Percentiles rank a stretch among this genome's conserved stretches.
phyloP scores from a whole-genome alignment of 768 basidiomycete genomes.

The Hydnum rufescens region DNA sequence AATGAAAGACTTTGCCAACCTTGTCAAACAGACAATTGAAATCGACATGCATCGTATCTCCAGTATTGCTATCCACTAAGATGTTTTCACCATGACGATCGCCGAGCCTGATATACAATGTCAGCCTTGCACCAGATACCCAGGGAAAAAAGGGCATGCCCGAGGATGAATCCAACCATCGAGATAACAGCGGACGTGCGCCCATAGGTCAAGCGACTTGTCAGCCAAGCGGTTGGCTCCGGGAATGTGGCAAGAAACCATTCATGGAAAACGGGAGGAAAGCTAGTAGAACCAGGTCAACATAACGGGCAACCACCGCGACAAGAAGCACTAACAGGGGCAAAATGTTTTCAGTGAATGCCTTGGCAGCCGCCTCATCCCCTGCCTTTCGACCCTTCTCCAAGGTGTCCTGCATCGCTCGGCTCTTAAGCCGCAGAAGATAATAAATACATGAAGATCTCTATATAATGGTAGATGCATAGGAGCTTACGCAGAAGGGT shows the following conservation, averaged over 20 bases:
- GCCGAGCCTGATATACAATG: conserved; percentile 46
- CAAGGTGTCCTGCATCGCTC: conserved; percentile 26
- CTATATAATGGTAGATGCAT: too few relatives aligned
- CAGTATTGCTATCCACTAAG: conserved; percentile 67
- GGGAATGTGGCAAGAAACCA: conserved; percentile 98
- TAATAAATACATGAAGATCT: background rate
- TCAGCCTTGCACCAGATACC: background rate
- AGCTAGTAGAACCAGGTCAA: conserved; percentile 23
- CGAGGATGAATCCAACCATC: conserved; percentile 93
- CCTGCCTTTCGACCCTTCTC: conserved; percentile 31
- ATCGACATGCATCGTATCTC: conserved; percentile 90
- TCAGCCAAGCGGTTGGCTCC: conserved; percentile 87
- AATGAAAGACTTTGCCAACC: conserved; percentile 23
- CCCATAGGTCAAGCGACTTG: conserved; percentile 66
- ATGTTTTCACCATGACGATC: conserved; percentile 97
- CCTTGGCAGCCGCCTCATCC: conserved; percentile 30
- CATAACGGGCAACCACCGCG: background rate
- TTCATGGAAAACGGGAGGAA: conserved; percentile 77
- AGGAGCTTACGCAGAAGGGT: conserved; percentile 27
- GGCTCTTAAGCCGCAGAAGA: conserved; percentile 17
- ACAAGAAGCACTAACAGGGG: conserved; percentile 26
- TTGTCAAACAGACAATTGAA: conserved; percentile 97
- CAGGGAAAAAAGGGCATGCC: conserved; percentile 34
- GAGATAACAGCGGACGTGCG: conserved; percentile 94
- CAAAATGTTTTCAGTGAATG: conserved; percentile 36